These are phyloP conservation scores for Cercospora brassicicola DNA, from an alignment of 2,329 filamentous ascomycete genomes.

Conservation along the genomic window DNA sequence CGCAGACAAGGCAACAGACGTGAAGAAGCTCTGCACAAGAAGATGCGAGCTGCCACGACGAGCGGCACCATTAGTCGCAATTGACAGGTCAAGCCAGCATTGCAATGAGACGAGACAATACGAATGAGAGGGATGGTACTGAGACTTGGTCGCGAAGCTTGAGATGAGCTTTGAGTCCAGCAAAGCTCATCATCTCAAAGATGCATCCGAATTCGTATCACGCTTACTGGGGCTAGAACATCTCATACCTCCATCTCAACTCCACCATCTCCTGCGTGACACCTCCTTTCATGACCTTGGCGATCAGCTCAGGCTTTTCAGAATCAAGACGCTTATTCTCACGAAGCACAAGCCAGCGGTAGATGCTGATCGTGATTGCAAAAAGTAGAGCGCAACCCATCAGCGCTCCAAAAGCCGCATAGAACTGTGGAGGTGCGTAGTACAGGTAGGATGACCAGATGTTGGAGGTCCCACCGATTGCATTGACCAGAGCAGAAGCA, in stretches of 20 bases:
- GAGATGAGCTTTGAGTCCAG: neutral
- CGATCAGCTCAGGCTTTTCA: conserved; percentile 33
- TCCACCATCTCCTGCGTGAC: conserved; percentile 49
- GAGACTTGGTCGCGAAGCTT: neutral
- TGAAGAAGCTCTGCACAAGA: too few relatives aligned
- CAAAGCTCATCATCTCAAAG: neutral
- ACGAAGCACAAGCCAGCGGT: neutral
- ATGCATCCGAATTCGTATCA: neutral
- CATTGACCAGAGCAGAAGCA: conserved; percentile 6
- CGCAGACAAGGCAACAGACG: too few relatives aligned
- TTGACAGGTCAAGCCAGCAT: too few relatives aligned
- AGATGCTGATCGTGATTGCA: neutral
- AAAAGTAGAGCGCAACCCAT: neutral
- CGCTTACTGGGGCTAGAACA: conserved; percentile 32
- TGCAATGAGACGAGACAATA: too few relatives aligned
- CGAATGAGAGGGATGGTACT: neutral
- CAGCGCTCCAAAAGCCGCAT: conserved; percentile 44
- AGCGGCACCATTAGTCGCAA: neutral
- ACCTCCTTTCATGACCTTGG: conserved; percentile 45
- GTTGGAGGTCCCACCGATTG: conserved; percentile 33
- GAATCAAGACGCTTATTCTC: neutral
- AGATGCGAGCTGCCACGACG: neutral
- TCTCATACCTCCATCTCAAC: conserved; percentile 48
- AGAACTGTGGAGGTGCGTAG: conserved; percentile 43
- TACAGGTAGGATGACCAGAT: conserved; percentile 44